Evolutionary conservation across 2,329 filamentous ascomycete species (phyloP), one percentile per base, ranked within the genome.

Genomic region (Didymella sp.): DNA sequence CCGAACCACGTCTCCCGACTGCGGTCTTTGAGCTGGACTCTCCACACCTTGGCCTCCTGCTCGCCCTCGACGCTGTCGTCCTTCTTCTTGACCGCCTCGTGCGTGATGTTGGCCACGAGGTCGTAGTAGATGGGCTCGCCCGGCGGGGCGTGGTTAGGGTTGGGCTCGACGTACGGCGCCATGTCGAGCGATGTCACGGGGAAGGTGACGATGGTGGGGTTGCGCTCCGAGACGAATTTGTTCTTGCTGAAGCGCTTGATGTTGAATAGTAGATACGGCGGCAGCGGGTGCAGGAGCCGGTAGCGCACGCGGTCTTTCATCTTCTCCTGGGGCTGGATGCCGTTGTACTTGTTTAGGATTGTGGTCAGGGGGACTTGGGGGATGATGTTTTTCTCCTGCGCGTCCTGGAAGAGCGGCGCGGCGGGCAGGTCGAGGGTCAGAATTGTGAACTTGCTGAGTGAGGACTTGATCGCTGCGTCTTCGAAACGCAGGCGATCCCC

Each of bases 201-300:
- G 76, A 98, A 99, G 0, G 94, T 98, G 62, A 99, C 95, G 70
- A 99, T 99, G 9, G 95, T 99, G 1, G 94, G 95, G 76, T 99
- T 99, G 47, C 95, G 90, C 78, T 98, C 94, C 2, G 89, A 86
- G 19, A 99, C 91, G 72, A 99, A 99, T 76, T 97, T 96, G 81
- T 99, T 99, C 64, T 90, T 88, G 66, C 89, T 91, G 83, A 99
- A 99, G 67, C 95, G 92, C 80, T 98, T 98, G 80, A 98, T 89
- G 80, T 99, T 94, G 79, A 99, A 92, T 50, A 95, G 82, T 17
- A 99, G 86, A 73, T 89, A 98, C 0, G 93, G 94, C 0, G 95
- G 95, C 0, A 99, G 83, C 0, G 95, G 95, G 70, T 96, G 93
- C 44, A 96, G 80, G 4, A 99, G 83, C 15, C 94, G 87, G 78